phyloP scores from a whole-genome alignment of 805 yeast species.

The Yarrowia hollandica region DNA sequence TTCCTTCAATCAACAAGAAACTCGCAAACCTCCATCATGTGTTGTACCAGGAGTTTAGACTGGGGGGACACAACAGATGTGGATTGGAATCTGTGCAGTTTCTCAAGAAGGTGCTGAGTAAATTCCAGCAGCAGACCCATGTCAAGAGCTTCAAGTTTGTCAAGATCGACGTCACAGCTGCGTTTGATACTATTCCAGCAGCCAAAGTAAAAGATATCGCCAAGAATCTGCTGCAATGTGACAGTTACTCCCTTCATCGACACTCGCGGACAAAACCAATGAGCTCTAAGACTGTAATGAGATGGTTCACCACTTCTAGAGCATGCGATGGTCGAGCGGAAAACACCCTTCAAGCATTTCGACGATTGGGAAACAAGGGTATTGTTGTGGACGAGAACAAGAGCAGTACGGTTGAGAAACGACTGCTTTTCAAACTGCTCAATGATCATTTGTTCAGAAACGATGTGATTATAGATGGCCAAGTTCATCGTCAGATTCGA shows the following conservation, averaged over 20 bases:
- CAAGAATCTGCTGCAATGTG: neutral
- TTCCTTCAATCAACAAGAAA: neutral
- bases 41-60: neutral
- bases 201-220: neutral
- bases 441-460: slow-evolving; percentile 5
- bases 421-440: neutral
- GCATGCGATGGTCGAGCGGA: neutral
- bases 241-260: neutral
- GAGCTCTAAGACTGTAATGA: neutral
- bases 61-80: neutral
- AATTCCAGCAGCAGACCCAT: neutral
- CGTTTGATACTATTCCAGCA: slow-evolving; percentile 14
- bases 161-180: slow-evolving; percentile 11
- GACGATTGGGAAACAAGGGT: neutral
- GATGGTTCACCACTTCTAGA: neutral
- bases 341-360: neutral
- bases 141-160: neutral
- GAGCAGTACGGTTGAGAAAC: neutral
- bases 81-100: neutral
- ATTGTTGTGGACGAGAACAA: neutral
- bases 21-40: neutral
- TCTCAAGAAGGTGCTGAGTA: neutral
- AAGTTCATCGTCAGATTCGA: neutral
- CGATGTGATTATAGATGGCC: neutral
- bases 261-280: neutral